These are phyloP conservation scores for Vicia sativa DNA, from an alignment of 306 rosid species.

Conservation along the genomic window DNA sequence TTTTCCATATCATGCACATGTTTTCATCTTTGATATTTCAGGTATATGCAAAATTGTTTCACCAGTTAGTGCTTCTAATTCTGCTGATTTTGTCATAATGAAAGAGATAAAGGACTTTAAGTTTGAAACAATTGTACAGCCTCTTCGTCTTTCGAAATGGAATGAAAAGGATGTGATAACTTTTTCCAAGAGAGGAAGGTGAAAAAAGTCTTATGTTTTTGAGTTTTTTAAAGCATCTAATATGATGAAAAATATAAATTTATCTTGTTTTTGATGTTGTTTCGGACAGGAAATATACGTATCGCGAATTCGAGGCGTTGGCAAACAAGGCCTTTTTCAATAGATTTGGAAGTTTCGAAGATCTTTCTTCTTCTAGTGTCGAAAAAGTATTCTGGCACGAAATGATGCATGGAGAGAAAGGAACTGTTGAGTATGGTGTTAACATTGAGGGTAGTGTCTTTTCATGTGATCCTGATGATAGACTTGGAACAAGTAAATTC, in stretches of 20 bases:
- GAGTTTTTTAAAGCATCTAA: background rate
- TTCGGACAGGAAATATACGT: constrained; percentile 32
- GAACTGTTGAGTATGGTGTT: constrained; percentile 49
- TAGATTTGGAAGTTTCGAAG: constrained; percentile 35
- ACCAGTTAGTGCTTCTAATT: constrained; percentile 42
- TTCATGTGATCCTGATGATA: constrained; percentile 49
- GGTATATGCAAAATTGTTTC: constrained; percentile 56
- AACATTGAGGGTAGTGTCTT: constrained; percentile 52
- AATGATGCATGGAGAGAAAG: constrained; percentile 39
- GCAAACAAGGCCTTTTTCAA: constrained; percentile 37
- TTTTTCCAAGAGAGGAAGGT: constrained; percentile 46
- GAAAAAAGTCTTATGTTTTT: background rate
- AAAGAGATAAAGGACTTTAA: constrained; percentile 43
- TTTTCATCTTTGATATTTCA: too few species aligned
- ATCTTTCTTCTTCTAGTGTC: constrained; percentile 36
- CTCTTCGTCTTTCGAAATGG: constrained; percentile 46
- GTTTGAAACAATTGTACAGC: constrained; percentile 50
- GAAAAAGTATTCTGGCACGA: constrained; percentile 50
- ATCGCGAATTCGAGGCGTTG: constrained; percentile 27
- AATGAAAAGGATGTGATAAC: constrained; percentile 32
- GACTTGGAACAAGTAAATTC: constrained; percentile 48
- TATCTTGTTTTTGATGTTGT: background rate
- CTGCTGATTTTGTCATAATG: constrained; percentile 39
- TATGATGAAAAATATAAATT: constrained; percentile 11
- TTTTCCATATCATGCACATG: too few species aligned